Conservation (phyloP, 306 rosid genomes). For the Inga leiocalycina region DNA sequence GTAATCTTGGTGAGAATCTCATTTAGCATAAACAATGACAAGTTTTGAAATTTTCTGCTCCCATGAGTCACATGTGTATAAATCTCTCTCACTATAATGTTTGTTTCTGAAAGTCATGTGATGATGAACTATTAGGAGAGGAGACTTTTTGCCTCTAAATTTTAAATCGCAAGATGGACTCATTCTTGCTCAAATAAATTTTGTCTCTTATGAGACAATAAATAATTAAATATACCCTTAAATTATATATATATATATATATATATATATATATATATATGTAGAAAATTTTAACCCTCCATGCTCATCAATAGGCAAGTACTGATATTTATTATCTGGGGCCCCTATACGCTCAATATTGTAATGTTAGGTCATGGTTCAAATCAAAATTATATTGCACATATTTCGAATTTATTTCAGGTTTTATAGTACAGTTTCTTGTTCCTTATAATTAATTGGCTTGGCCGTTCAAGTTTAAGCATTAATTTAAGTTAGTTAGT, state of each 20-base stretch:
- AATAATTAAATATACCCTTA: slow-evolving; percentile 6
- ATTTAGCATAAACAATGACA: slow-evolving; percentile 34
- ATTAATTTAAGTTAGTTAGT: slow-evolving; percentile 30
- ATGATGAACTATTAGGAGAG: slow-evolving; percentile 51
- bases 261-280: too few relatives aligned
- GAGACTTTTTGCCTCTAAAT: slow-evolving; percentile 28
- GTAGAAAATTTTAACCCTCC: neutral
- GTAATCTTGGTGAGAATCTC: slow-evolving; percentile 38
- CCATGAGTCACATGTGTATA: slow-evolving; percentile 54
- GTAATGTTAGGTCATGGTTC: slow-evolving; percentile 46
- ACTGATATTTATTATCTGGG: slow-evolving; percentile 31
- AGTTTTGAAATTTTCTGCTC: slow-evolving; percentile 33
- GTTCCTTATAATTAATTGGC: slow-evolving; percentile 29
- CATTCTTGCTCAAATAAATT: slow-evolving; percentile 41
- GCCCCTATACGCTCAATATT: slow-evolving; percentile 25
- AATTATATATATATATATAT: neutral
- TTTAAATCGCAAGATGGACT: slow-evolving; percentile 52
- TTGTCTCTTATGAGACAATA: slow-evolving; percentile 42
- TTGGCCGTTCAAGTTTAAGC: slow-evolving; percentile 45
- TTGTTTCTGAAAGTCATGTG: slow-evolving; percentile 62
- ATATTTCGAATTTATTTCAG: slow-evolving; percentile 48
- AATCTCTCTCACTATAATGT: slow-evolving; percentile 52
- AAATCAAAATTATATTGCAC: slow-evolving; percentile 18
- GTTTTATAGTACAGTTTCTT: slow-evolving; percentile 43
- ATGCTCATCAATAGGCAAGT: slow-evolving; percentile 22